Evolutionary conservation across 2,329 filamentous ascomycete genomes (phyloP).

Genomic region (Trichoderma atrobrunneum): DNA sequence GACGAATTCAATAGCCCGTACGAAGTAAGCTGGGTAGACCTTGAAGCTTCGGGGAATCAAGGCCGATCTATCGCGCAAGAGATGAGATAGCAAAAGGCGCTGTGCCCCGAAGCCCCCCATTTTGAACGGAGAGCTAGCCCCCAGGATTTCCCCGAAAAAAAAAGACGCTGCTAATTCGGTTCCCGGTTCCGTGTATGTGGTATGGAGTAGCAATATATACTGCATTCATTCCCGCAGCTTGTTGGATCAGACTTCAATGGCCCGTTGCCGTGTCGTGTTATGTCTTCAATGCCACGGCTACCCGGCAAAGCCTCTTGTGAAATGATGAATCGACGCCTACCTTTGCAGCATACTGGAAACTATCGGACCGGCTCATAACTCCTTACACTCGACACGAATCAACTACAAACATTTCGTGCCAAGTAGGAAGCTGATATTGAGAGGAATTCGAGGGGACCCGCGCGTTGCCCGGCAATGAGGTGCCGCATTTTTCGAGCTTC

Average conservation of each 20-base stretch:
- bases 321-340: background rate
- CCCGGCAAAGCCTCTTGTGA: background rate
- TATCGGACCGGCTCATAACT: background rate
- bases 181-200: background rate
- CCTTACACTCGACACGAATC: background rate
- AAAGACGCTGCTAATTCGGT: background rate
- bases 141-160: background rate
- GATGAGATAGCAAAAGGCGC: background rate
- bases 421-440: background rate
- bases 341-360: background rate
- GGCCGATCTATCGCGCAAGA: background rate
- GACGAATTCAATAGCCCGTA: background rate
- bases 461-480: constrained; percentile 9
- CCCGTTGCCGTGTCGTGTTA: background rate
- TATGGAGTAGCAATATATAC: background rate
- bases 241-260: background rate
- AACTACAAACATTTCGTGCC: background rate
- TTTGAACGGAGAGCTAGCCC: background rate
- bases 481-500: background rate
- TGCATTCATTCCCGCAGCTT: background rate
- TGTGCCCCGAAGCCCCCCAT: background rate
- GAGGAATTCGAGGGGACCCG: background rate
- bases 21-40: background rate
- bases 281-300: background rate
- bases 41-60: background rate